Base-by-base conservation (phyloP, 768 basidiomycete species). In the Cantharellus cinnabarinus region DNA sequence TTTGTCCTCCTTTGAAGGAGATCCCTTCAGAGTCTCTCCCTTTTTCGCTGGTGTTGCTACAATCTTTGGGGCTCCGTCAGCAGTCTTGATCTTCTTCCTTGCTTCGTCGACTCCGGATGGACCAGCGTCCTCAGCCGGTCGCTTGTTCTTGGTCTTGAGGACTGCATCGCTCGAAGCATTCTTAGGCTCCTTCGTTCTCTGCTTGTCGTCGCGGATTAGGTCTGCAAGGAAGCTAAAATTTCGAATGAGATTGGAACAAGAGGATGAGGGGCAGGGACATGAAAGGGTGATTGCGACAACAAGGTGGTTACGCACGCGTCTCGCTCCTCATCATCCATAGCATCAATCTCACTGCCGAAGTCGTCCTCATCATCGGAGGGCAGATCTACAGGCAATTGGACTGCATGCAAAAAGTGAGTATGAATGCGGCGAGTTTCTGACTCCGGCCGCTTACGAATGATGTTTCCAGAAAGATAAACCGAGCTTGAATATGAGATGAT, bases 381-480 rank as follows among this genome's bases (percentile, higher is more conserved):
- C 14, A 7, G 56, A 2, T 54, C 52, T 5, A 37, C 35, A 37
- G 10, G 52, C 14, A 37, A 54, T 37, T 7, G 35, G 35, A 37
- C 35, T 10, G 38, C 35, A 54, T 10, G 10, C 10, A 10, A 7
- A 54, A 10, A 10, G 35, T 10, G 7, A 54, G 52, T 1, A 54
- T 10, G 7, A 54, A 54, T 14, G 7, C 7, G 35, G 52, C 56
- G 5, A 57, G 15, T 7, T 57, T 14, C 35, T 34, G 7, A 14
- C 10, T 38, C 29, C 2, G 51, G 58, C 20, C 2, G 40, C 60
- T 51, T 39, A 61, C 67, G 64, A 64, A 73, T 68, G 67, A 71
- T 71, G 67, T 73, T 73, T 53, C 72, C 72, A 59, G 70, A 63
- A 57, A 73, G 68, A 68, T 73, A 69, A 58, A 73, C 68, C 59